Percentiles rank a stretch among this genome's conserved stretches.
phyloP scores from a whole-genome alignment of 2,329 filamentous ascomycete species.

The Triangularia verruculosa region DNA sequence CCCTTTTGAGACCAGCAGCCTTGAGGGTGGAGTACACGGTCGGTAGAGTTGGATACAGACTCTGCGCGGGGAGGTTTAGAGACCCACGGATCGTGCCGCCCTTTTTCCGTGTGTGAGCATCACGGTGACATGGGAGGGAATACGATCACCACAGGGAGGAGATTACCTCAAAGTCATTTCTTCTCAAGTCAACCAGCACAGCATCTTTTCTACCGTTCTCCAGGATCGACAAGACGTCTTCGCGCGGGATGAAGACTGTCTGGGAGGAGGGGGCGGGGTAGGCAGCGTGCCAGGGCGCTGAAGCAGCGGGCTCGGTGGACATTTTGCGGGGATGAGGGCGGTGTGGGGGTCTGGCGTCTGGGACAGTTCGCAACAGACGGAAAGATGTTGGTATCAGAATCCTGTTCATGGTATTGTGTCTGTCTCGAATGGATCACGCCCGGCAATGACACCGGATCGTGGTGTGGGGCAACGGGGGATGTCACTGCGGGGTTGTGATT shows the following conservation, averaged over 20 bases:
- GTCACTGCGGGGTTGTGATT: neutral
- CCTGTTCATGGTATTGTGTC: neutral
- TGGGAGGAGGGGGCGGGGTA: slow-evolving; percentile 23
- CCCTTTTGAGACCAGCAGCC: slow-evolving; percentile 37
- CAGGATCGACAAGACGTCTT: slow-evolving; percentile 21
- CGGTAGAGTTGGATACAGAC: slow-evolving; percentile 42
- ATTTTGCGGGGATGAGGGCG: neutral
- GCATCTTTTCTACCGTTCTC: slow-evolving; percentile 28
- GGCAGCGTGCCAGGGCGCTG: slow-evolving; percentile 23
- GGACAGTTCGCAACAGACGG: neutral
- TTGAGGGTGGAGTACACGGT: slow-evolving; percentile 43
- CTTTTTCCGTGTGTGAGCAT: slow-evolving; percentile 42
- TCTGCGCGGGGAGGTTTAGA: slow-evolving; percentile 51
- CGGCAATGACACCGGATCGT: neutral
- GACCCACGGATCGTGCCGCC: slow-evolving; percentile 55
- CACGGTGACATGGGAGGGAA: neutral
- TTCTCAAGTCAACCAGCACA: slow-evolving; percentile 41
- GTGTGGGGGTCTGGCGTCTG: neutral
- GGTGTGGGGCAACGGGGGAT: neutral
- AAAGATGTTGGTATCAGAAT: neutral
- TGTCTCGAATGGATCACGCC: neutral
- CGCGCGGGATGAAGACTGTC: slow-evolving; percentile 21
- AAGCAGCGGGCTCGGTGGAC: neutral
- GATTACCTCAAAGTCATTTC: slow-evolving; percentile 41
- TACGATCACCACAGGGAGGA: too few relatives aligned